These are phyloP conservation scores for Spatholobus suberectus DNA, from an alignment of 306 rosid species.

Conservation along the genomic window DNA sequence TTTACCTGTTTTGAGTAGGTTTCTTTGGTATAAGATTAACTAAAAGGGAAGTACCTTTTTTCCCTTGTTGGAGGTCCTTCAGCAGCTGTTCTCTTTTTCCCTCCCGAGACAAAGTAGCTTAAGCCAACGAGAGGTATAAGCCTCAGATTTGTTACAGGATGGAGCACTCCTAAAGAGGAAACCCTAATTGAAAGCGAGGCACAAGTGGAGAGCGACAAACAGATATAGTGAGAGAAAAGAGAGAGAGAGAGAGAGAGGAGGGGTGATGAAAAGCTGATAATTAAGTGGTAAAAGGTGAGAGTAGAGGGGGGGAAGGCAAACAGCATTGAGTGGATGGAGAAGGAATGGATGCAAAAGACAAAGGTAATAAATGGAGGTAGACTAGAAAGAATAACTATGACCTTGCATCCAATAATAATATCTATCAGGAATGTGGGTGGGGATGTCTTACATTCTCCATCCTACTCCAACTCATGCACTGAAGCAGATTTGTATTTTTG, in stretches of 20 bases:
- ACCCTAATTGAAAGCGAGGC: constrained; percentile 61
- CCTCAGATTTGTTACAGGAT: constrained; percentile 47
- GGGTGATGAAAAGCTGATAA: constrained; percentile 46
- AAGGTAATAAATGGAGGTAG: constrained; percentile 90
- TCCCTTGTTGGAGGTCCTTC: constrained; percentile 52
- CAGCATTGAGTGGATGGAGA: constrained; percentile 88
- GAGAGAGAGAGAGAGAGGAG: constrained; percentile 32
- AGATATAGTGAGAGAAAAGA: constrained; percentile 27
- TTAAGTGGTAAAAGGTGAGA: constrained; percentile 59
- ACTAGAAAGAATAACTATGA: constrained; percentile 84
- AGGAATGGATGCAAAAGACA: constrained; percentile 93
- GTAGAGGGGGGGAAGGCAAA: constrained; percentile 53
- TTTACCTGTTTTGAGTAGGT: constrained; percentile 66
- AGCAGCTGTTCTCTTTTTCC: constrained; percentile 49
- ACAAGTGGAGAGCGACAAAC: constrained; percentile 28
- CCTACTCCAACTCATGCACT: constrained; percentile 52
- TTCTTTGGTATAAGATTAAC: constrained; percentile 59
- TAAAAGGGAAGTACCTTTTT: constrained; percentile 61
- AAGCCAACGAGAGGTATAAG: constrained; percentile 54
- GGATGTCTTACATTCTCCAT: constrained; percentile 68
- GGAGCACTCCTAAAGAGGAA: constrained; percentile 53
- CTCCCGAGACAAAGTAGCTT: constrained; percentile 51
- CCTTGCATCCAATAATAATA: constrained; percentile 84
- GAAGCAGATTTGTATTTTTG: constrained; percentile 16
- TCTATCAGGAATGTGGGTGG: constrained; percentile 63